Percentiles rank a stretch among this genome's conserved stretches.
These are phyloP conservation scores for Lipomyces yarrowii DNA, from an alignment of 1,139 yeast genomes.

Conservation along the genomic window DNA sequence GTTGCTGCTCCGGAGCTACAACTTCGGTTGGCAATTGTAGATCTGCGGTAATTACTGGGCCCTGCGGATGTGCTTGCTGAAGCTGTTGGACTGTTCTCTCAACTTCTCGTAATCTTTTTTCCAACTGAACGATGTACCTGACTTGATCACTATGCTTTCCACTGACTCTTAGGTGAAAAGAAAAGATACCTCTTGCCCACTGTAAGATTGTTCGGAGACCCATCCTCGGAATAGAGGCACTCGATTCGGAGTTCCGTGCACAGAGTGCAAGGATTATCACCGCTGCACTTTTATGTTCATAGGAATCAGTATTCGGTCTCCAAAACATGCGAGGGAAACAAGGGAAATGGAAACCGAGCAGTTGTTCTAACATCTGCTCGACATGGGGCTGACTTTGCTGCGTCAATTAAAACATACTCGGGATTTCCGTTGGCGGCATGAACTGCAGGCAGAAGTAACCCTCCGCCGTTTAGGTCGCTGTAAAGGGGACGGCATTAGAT, in stretches of 20 bases:
- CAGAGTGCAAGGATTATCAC: not conserved
- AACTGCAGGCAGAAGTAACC: constrained; percentile 2
- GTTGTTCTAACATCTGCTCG: not conserved
- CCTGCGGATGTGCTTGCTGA: not conserved
- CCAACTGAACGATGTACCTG: not conserved
- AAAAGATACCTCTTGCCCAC: not conserved
- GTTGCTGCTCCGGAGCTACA: not conserved
- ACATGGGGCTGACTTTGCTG: not conserved
- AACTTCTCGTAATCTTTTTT: not conserved
- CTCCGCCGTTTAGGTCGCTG: not conserved
- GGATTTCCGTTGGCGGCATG: not conserved
- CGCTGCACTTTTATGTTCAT: constrained; percentile 1
- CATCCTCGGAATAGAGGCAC: not conserved
- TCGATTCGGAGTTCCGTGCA: not conserved
- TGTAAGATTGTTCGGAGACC: not conserved
- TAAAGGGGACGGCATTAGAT: constrained; percentile 1
- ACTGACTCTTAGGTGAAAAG: not conserved
- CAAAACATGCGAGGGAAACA: not conserved
- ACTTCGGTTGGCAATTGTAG: not conserved
- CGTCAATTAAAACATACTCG: not conserved
- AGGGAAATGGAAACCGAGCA: not conserved
- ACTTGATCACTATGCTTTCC: not conserved
- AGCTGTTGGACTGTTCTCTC: constrained; percentile 2
- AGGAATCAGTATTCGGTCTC: not conserved
- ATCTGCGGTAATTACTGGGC: not conserved